Evolutionary conservation across 495 filamentous ascomycete genomes (phyloP).

Genomic region (Aspergillus nidulans): DNA sequence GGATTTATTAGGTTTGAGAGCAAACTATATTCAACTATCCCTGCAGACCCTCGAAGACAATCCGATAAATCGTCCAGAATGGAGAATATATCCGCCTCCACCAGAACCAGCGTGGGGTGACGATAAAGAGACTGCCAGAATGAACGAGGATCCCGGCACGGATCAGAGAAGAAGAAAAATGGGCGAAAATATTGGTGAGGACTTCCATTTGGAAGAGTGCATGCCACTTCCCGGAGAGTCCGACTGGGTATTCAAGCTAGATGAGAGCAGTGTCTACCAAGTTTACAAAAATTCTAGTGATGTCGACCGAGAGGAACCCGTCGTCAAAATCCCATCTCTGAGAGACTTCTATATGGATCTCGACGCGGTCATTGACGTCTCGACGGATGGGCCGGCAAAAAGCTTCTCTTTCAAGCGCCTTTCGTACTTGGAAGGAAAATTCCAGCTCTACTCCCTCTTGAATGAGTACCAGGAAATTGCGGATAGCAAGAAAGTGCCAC

Average conservation of each 20-base stretch:
- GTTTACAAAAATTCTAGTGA: constrained; percentile 66
- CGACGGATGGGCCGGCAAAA: constrained; percentile 92
- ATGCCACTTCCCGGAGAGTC: constrained; percentile 63
- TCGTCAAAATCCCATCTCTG: constrained; percentile 78
- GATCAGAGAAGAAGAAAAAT: constrained; percentile 66
- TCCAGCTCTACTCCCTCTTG: constrained; percentile 84
- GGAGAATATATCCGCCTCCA: constrained; percentile 86
- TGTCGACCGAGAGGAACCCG: constrained; percentile 57
- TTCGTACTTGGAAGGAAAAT: constrained; percentile 93
- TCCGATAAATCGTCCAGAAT: constrained; percentile 76
- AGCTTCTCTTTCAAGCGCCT: constrained; percentile 92
- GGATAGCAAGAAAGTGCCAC: constrained; percentile 94
- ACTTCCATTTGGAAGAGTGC: constrained; percentile 78
- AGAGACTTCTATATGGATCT: constrained; percentile 94
- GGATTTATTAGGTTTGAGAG: constrained; percentile 74
- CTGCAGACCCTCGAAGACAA: constrained; percentile 76
- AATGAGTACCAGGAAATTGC: constrained; percentile 98
- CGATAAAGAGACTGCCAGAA: constrained; percentile 46
- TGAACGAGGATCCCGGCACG: constrained; percentile 2
- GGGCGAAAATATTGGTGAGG: constrained; percentile 85
- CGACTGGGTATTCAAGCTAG: constrained; percentile 67
- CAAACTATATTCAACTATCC: constrained; percentile 86
- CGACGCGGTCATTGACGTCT: constrained; percentile 77
- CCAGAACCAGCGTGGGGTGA: constrained; percentile 88
- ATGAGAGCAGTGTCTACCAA: constrained; percentile 84